These are phyloP conservation scores for Pseudozyma sp. DNA, from an alignment of 1,284 basidiomycete species.

Conservation along the genomic window DNA sequence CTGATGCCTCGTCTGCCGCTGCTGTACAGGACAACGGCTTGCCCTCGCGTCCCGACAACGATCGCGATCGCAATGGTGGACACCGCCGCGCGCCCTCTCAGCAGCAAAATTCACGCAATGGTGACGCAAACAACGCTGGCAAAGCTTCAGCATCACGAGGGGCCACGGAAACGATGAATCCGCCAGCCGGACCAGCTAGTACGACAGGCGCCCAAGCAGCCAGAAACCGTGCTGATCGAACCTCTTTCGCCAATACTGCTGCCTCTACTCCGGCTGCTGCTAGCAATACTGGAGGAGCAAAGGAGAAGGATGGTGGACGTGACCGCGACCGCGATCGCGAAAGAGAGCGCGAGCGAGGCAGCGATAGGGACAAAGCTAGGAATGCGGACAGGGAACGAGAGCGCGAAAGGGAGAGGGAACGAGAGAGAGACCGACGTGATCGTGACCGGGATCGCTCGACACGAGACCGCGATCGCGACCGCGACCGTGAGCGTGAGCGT, in stretches of 20 bases:
- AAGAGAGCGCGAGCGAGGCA: slow-evolving; percentile 4
- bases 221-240: slow-evolving; percentile 25
- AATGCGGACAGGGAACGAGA: slow-evolving; percentile 1
- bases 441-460: background rate
- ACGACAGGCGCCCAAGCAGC: slow-evolving; percentile 25
- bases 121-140: background rate
- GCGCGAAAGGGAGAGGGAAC: slow-evolving; percentile 8
- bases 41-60: slow-evolving; percentile 22
- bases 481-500: slow-evolving; percentile 12
- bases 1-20: background rate
- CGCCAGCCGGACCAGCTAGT: slow-evolving; percentile 29
- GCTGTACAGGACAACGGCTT: slow-evolving; percentile 19
- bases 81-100: slow-evolving; percentile 15
- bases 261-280: slow-evolving; percentile 12
- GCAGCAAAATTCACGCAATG: slow-evolving; percentile 10
- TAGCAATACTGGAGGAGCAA: background rate
- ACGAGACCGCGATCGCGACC: slow-evolving; percentile 21
- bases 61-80: slow-evolving; percentile 14
- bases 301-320: slow-evolving; percentile 36
- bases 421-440: background rate
- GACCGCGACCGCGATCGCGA: slow-evolving; percentile 24
- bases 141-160: slow-evolving; percentile 1
- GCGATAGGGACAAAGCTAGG: slow-evolving; percentile 4
- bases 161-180: slow-evolving; percentile 23
- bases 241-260: slow-evolving; percentile 11